Percentiles rank a stretch among this genome's conserved stretches.
Conservation (phyloP, 345 rosid species). For the Anacardium occidentale region DNA sequence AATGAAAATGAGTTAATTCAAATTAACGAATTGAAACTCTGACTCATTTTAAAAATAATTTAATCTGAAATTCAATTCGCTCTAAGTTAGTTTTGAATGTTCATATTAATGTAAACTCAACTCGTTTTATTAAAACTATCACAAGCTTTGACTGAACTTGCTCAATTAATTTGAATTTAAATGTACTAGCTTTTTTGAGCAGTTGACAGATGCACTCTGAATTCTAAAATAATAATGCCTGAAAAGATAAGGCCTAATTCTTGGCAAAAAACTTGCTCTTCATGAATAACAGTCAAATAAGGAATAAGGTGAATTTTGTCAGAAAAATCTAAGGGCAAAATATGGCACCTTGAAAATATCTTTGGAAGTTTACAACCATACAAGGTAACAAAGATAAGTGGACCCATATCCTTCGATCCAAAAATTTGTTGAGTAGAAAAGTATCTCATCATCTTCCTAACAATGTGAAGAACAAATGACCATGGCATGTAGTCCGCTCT, state of each 20-base stretch:
- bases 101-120: no score
- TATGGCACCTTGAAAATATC: constrained; percentile 23
- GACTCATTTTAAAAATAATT: no score
- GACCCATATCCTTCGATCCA: constrained; percentile 17
- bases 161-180: no score
- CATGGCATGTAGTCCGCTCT: constrained; percentile 41
- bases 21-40: no score
- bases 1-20: no score
- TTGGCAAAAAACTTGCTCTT: constrained; percentile 6
- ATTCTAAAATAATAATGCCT: neutral
- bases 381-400: constrained; percentile 14
- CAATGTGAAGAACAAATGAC: neutral
- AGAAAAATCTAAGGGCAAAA: neutral
- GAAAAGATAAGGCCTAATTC: constrained; percentile 29
- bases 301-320: neutral
- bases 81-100: no score
- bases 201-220: no score
- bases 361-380: constrained; percentile 10
- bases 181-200: no score
- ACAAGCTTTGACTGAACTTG: no score
- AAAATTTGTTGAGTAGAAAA: constrained; percentile 5
- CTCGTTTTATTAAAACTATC: no score
- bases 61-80: no score
- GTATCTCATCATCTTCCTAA: constrained; percentile 13
- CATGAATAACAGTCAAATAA: neutral